phyloP scores from a whole-genome alignment of 257 asterid genomes.

The Scutellaria minor region DNA sequence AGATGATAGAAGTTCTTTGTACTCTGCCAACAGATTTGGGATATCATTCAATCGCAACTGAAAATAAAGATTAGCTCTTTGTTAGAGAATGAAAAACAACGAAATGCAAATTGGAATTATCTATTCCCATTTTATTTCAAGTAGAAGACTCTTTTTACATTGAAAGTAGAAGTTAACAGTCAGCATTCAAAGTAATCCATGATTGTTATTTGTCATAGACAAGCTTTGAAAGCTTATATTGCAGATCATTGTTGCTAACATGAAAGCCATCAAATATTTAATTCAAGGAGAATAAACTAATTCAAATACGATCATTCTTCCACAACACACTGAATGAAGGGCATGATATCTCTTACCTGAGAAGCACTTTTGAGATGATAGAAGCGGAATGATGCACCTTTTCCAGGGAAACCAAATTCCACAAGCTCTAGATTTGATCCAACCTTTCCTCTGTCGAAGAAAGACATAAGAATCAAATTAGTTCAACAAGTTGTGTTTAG shows the following conservation, averaged over 20 bases:
- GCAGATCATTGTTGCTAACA: conserved; percentile 13
- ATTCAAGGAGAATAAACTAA: neutral
- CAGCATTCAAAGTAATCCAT: neutral
- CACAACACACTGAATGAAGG: conserved; percentile 12
- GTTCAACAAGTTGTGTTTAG: neutral
- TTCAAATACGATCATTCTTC: neutral
- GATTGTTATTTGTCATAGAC: neutral
- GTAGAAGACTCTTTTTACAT: neutral
- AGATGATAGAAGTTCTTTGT: conserved; percentile 63
- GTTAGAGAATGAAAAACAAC: conserved; percentile 19
- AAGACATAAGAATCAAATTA: conserved; percentile 21
- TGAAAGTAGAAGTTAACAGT: neutral
- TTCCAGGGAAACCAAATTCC: conserved; percentile 49
- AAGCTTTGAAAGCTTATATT: neutral
- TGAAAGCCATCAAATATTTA: conserved; percentile 9
- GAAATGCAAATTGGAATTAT: neutral
- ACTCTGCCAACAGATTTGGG: conserved; percentile 67
- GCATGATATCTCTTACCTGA: conserved; percentile 58
- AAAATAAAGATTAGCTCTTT: conserved; percentile 31
- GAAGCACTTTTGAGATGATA: conserved; percentile 74
- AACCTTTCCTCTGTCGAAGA: conserved; percentile 61
- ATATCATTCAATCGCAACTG: conserved; percentile 85
- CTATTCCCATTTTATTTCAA: neutral
- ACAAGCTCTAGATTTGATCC: conserved; percentile 52
- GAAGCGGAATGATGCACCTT: conserved; percentile 56